These are phyloP conservation scores for Rhodamnia argentea DNA, from an alignment of 345 rosid species.

Conservation along the genomic window DNA sequence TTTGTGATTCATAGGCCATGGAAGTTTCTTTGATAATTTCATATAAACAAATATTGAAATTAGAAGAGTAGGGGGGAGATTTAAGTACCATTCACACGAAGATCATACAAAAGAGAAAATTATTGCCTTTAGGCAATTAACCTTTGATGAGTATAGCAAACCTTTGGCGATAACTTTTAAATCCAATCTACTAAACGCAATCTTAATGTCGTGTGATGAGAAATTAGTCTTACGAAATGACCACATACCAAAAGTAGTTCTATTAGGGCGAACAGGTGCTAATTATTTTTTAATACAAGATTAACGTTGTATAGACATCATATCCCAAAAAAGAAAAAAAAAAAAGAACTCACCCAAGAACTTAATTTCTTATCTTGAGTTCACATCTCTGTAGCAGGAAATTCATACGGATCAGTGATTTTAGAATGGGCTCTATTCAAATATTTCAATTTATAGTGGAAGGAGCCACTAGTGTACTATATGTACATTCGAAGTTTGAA, in stretches of 20 bases:
- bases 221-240: no score
- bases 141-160: neutral
- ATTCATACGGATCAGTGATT: neutral
- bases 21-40: neutral
- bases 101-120: neutral
- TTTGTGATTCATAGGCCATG: neutral
- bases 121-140: neutral
- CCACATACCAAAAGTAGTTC: no score
- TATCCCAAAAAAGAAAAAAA: no score
- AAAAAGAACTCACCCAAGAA: no score
- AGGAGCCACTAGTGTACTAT: neutral
- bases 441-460: neutral
- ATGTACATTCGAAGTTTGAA: neutral
- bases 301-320: no score
- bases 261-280: no score
- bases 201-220: neutral
- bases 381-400: neutral
- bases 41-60: neutral
- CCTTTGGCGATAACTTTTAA: neutral
- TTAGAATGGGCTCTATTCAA: neutral
- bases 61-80: neutral
- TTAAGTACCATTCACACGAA: neutral
- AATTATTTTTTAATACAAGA: no score
- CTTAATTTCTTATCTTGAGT: neutral
- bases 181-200: neutral